phyloP scores from a whole-genome alignment of 768 basidiomycete genomes.

The Ramaria rubella region DNA sequence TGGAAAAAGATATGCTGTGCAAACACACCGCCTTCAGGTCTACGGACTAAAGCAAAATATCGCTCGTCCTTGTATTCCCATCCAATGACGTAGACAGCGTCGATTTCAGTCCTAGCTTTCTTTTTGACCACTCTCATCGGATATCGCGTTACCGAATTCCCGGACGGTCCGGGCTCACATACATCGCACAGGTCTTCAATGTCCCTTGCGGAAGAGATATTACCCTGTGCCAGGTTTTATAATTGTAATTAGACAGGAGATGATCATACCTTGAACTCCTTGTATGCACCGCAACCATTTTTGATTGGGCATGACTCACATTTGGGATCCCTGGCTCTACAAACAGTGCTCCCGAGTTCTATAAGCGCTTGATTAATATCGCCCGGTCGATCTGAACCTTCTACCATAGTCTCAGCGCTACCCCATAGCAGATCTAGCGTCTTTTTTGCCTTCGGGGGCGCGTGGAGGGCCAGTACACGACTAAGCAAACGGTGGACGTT shows the following conservation, averaged over 20 bases:
- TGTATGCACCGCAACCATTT: slow-evolving; percentile 61
- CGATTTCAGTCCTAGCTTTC: slow-evolving; percentile 76
- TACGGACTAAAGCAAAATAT: slow-evolving; percentile 69
- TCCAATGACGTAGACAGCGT: slow-evolving; percentile 81
- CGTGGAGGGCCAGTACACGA: slow-evolving; percentile 75
- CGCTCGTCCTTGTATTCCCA: slow-evolving; percentile 50
- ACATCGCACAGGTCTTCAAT: slow-evolving; percentile 73
- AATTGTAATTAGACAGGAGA: background rate
- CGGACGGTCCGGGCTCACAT: slow-evolving; percentile 51
- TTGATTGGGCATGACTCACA: slow-evolving; percentile 70
- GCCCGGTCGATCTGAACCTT: slow-evolving; percentile 52
- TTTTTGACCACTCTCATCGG: slow-evolving; percentile 85
- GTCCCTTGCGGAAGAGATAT: slow-evolving; percentile 34
- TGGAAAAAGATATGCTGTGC: background rate
- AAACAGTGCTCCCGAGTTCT: slow-evolving; percentile 90
- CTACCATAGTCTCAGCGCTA: slow-evolving; percentile 65
- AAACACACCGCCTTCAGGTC: slow-evolving; percentile 72
- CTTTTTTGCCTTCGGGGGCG: slow-evolving; percentile 70
- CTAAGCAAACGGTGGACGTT: slow-evolving; percentile 85
- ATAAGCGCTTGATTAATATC: slow-evolving; percentile 92
- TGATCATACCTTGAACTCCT: slow-evolving; percentile 2
- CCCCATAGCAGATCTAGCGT: slow-evolving; percentile 81
- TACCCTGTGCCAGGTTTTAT: slow-evolving; percentile 10
- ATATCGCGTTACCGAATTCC: slow-evolving; percentile 56
- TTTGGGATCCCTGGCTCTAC: slow-evolving; percentile 74